These are phyloP conservation scores for Globisporangium nodosum DNA, from an alignment of 352 stramenopile genomes.

Conservation along the genomic window DNA sequence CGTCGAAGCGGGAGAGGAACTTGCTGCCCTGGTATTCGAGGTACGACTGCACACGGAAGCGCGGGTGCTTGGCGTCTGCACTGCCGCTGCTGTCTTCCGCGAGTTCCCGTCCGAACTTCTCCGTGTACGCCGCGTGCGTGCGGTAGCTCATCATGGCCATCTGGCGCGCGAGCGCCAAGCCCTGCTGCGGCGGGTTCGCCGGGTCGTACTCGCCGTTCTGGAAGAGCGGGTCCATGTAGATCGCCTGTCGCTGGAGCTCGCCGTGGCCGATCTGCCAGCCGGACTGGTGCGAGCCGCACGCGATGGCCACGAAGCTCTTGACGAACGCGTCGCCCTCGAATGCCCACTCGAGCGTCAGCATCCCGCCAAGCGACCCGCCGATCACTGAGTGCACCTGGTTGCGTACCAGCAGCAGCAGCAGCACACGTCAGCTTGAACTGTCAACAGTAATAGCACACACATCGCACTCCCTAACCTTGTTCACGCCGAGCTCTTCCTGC, in stretches of 20 bases:
- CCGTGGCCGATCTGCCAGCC: constrained; percentile 96
- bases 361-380: constrained; percentile 94
- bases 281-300: constrained; percentile 91
- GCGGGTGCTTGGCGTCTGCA: constrained; percentile 17
- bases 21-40: constrained; percentile 92
- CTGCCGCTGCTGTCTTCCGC: constrained; percentile 17
- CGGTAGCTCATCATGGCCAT: constrained; percentile 97
- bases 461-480: constrained; percentile 21
- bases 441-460: background rate
- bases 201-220: constrained; percentile 70
- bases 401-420: background rate
- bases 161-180: constrained; percentile 90
- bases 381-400: constrained; percentile 80
- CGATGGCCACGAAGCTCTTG: constrained; percentile 90
- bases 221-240: constrained; percentile 94
- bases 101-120: constrained; percentile 90
- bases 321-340: constrained; percentile 86
- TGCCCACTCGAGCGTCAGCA: constrained; percentile 97
- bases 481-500: constrained; percentile 83
- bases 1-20: constrained; percentile 94
- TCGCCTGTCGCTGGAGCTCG: constrained; percentile 94
- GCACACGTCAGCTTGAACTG: too few species aligned
- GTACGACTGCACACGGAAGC: constrained; percentile 83
- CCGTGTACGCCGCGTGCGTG: constrained; percentile 86
- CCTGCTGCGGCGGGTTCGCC: constrained; percentile 53